Evolutionary conservation across 164 flowering plant genomes (phyloP), one percentile per base, ranked within the genome.

Genomic region (Euptelea pleiosperma): DNA sequence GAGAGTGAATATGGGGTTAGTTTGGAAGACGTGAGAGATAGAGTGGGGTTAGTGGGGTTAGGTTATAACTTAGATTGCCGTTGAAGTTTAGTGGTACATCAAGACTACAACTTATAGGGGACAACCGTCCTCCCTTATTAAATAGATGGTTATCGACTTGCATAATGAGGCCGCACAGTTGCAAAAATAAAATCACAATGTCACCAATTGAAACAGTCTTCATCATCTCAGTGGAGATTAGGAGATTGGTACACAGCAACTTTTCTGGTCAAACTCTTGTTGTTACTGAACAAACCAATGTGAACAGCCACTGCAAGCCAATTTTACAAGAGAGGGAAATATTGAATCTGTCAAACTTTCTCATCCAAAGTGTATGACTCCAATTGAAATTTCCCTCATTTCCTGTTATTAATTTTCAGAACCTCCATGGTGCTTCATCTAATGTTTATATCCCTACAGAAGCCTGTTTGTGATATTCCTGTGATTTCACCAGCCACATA

Each of bases 61-160:
- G n/a, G n/a, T n/a, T n/a, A n/a, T n/a, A n/a, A n/a, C n/a, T n/a
- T n/a, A n/a, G n/a, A n/a, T n/a, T n/a, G n/a, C n/a, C n/a, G n/a
- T n/a, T n/a, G n/a, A n/a, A n/a, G n/a, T n/a, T n/a, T n/a, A n/a
- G n/a, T n/a, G n/a, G n/a, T n/a, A n/a, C n/a, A n/a, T n/a, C n/a
- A n/a, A n/a, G n/a, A n/a, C n/a, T n/a, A n/a, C n/a, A n/a, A n/a
- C n/a, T n/a, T n/a, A n/a, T n/a, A n/a, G n/a, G n/a, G n/a, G n/a
- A n/a, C n/a, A n/a, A n/a, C n/a, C n/a, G n/a, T n/a, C n/a, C n/a
- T n/a, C n/a, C n/a, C n/a, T n/a, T n/a, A n/a, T n/a, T n/a, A n/a
- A n/a, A n/a, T n/a, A n/a, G n/a, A n/a, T 31, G 25, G 54, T 35
- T 46, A 35, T 40, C 39, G 54, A 35, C 51, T 47, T 67, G 31